Base-by-base conservation (phyloP, 306 rosid genomes). In the Senna siamea region DNA sequence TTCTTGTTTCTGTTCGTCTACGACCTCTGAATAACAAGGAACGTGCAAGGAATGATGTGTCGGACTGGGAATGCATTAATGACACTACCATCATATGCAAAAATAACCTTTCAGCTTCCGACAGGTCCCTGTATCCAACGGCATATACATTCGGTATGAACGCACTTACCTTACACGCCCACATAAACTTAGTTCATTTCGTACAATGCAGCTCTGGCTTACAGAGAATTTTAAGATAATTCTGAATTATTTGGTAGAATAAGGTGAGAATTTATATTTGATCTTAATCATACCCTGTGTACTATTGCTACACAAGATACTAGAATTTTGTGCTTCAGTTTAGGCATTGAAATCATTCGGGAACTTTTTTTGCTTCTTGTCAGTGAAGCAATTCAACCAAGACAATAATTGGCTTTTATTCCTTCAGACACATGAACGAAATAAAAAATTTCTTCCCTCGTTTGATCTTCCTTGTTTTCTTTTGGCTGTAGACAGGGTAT, bases 61-160 rank as follows among this genome's bases (percentile, higher is more conserved):
- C 94, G 8, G 98, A 94, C 52, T 94, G 97, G 98, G 98, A 91
- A 85, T 89, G 97, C 83, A 84, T 88, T 76, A 89, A 87, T 77
- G 91, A 89, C 44, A 81, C 80, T 69, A 85, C 97, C 66, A 70
- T 94, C 88, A 79, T 89, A 73, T 91, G 81, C 86, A 87, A 87
- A 83, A 94, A 76, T 80, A 88, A 83, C 76, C 89, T 94, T 81
- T 85, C 97, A 22, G 86, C 87, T 83, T 79, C 97, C 20, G 98
- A 94, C 38, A 91, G 90, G 83, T 94, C 97, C 76, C 77, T 91
- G 89, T 93, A 88, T 82, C 98, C 98, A 75, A 84, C 94, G 56
- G 82, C 82, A 32, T 94, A 91, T 55, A 43, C 97, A 84, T 94
- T 94, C 79, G 98, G 98, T 94, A 89, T 40, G 88, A 44, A 76